These are phyloP conservation scores for Neurospora sp. DNA, from an alignment of 495 filamentous ascomycete genomes.

Conservation along the genomic window DNA sequence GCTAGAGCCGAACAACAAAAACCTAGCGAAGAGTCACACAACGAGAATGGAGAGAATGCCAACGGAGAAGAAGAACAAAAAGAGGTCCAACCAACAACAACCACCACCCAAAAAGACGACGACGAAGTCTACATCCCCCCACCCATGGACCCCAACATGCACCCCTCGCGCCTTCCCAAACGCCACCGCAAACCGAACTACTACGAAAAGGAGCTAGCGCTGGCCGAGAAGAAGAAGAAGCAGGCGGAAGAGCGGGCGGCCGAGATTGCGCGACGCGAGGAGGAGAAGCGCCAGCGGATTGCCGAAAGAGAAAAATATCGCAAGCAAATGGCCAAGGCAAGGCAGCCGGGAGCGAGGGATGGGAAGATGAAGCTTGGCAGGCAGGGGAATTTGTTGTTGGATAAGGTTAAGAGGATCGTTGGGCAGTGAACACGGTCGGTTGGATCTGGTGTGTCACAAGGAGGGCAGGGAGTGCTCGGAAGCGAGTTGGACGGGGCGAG, in stretches of 20 bases:
- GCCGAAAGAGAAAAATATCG: constrained; percentile 54
- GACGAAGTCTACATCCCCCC: neutral
- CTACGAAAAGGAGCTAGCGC: constrained; percentile 64
- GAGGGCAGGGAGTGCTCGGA: neutral
- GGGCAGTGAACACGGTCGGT: constrained; percentile 15
- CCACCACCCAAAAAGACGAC: neutral
- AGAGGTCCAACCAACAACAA: neutral
- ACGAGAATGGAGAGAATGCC: neutral
- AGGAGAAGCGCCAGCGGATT: constrained; percentile 43
- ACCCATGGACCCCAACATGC: constrained; percentile 1
- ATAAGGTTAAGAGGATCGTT: constrained; percentile 68
- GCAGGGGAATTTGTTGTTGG: constrained; percentile 73
- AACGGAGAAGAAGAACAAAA: neutral
- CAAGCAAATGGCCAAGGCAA: constrained; percentile 65
- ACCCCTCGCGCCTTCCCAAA: constrained; percentile 5
- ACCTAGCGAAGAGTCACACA: neutral
- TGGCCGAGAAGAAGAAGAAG: constrained; percentile 54
- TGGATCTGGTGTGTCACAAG: neutral
- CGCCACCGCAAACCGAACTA: constrained; percentile 44
- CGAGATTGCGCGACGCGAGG: constrained; percentile 44
- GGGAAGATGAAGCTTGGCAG: constrained; percentile 77
- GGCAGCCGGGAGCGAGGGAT: constrained; percentile 53
- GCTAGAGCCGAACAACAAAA: constrained; percentile 1
- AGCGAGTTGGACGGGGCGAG: neutral
- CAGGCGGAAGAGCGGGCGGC: constrained; percentile 51